phyloP scores from a whole-genome alignment of 2,329 filamentous ascomycete species.

The Trichoderma brevicompactum region DNA sequence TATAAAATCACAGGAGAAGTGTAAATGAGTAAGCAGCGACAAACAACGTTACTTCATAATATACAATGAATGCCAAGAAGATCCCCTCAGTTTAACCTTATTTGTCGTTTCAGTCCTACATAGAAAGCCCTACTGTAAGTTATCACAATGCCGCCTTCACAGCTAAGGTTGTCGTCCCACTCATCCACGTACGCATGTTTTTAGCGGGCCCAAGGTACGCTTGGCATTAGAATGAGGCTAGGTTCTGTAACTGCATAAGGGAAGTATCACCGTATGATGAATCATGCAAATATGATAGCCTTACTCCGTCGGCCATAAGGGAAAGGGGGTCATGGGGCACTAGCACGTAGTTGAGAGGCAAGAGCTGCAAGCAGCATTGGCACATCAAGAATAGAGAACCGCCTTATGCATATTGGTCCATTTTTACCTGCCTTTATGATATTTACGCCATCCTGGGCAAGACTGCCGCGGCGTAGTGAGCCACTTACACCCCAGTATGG shows the following conservation, averaged over 20 bases:
- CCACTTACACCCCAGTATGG: background rate
- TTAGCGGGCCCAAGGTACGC: too few species aligned
- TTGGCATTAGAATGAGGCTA: too few species aligned
- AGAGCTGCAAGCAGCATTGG: background rate
- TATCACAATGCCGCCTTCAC: background rate
- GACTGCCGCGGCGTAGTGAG: background rate
- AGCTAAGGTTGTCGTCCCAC: background rate
- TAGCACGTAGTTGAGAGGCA: background rate
- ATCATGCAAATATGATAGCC: too few species aligned
- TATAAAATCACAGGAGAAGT: conserved; percentile 31
- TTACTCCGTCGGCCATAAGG: too few species aligned
- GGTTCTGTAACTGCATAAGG: too few species aligned
- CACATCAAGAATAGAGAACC: background rate
- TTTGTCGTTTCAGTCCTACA: background rate
- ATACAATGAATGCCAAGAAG: background rate
- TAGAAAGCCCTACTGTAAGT: background rate
- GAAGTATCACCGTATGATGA: too few species aligned
- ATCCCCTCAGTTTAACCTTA: background rate
- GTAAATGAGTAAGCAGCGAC: background rate
- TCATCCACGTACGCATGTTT: background rate
- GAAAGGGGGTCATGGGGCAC: too few species aligned
- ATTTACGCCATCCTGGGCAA: background rate
- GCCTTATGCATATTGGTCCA: background rate
- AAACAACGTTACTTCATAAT: background rate
- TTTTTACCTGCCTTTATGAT: background rate